phyloP scores from a whole-genome alignment of 495 filamentous ascomycete species.

The Penicillium diatomitis region DNA sequence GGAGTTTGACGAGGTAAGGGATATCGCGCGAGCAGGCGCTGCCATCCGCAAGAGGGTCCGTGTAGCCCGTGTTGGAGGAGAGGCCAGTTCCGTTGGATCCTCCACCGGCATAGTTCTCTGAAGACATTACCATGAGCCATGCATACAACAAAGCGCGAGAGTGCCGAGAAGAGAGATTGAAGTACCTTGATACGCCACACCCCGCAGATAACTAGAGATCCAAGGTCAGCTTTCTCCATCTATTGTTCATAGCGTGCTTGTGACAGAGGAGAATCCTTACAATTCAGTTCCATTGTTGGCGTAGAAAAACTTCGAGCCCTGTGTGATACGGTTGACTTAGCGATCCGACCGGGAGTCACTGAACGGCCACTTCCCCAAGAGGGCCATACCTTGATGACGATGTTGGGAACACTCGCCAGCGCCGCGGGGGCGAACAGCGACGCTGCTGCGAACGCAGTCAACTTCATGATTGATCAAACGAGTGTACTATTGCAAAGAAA shows the following conservation, averaged over 20 bases:
- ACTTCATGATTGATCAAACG: neutral
- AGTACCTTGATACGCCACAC: conserved; percentile 73
- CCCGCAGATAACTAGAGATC: conserved; percentile 53
- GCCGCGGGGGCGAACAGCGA: conserved; percentile 37
- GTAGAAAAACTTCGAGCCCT: conserved; percentile 57
- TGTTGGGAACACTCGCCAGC: conserved; percentile 52
- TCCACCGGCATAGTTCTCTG: conserved; percentile 38
- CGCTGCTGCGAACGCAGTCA: neutral
- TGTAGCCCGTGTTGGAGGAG: conserved; percentile 40
- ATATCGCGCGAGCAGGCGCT: conserved; percentile 72
- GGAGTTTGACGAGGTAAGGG: conserved; percentile 61
- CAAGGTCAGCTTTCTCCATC: too few relatives aligned
- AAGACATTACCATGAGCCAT: neutral
- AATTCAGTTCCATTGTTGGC: conserved; percentile 74
- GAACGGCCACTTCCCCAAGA: too few relatives aligned
- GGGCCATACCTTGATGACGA: conserved; percentile 42
- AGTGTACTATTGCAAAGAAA: neutral
- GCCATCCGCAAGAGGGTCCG: conserved; percentile 64
- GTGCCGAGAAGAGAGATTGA: neutral
- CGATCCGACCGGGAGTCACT: neutral
- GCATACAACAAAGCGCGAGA: too few relatives aligned
- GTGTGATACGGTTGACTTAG: neutral
- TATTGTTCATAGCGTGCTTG: neutral
- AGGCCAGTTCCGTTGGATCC: conserved; percentile 48
- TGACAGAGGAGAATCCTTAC: neutral